Evolutionary conservation across 139 green algal species (phyloP), one percentile per base, ranked within the genome.

Genomic region (Limnomonas spitsbergensis): DNA sequence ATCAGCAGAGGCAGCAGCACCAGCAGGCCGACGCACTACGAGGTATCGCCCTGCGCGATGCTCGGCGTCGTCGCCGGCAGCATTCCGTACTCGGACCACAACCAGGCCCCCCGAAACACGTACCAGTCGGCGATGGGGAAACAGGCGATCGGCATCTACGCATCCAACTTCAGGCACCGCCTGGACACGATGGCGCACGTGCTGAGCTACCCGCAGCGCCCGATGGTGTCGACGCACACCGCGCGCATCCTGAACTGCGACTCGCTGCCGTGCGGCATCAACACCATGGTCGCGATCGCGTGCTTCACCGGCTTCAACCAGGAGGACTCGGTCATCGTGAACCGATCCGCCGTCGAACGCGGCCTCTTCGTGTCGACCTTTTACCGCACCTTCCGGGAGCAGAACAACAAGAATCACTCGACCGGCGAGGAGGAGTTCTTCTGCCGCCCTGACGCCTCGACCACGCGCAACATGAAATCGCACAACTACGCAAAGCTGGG

Each of bases 241-340:
- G 38, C 40, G 4, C 9, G 24, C 9, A 37, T 37, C 56, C 56
- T 70, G 4, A 70, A 36, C 56, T 37, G 14, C 24, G 56, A 70
- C 24, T 4, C 4, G 24, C 24, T 70, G 56, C 56, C 56, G 4
- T 37, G 29, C 24, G 81, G 81, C 20, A 27, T 66, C 38, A 94
- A 94, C 75, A 79, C 79, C 66, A 81, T 92, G 7, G 88, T 94
- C 29, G 89, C 85, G 6, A 92, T 94, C 77, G 69, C 78, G 32
- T 87, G 71, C 32, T 93, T 91, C 81, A 86, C 81, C 2, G 89
- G 89, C 1, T 94, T 88, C 78, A 94, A 94, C 84, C 88, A 93
- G 75, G 89, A 94, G 77, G 89, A 94, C 80, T 85, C 77, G 24
- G 56, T 93, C 37, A 91, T 94, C 53, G 78, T 88, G 61, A 88